Percentiles rank a stretch among this genome's conserved stretches.
Evolutionary conservation across 1,284 basidiomycete species (phyloP).

Genomic region (Trametes pubescens): DNA sequence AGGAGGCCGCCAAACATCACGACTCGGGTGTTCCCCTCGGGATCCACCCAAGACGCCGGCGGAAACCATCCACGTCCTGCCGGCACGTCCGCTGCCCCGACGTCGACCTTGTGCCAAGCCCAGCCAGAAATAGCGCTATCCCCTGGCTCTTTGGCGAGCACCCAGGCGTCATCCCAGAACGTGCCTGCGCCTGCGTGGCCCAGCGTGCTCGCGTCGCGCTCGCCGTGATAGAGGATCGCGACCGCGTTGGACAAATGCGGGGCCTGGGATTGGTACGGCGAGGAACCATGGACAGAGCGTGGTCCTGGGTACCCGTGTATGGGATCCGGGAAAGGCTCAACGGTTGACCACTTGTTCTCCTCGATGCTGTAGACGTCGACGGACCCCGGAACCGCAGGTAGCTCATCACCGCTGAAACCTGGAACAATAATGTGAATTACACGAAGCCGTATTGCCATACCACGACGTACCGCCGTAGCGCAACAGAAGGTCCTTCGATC

Average conservation of each 20-base stretch:
- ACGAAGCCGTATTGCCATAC: too few species aligned
- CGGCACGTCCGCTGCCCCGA: slow-evolving; percentile 25
- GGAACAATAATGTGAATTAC: neutral
- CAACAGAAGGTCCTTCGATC: slow-evolving; percentile 32
- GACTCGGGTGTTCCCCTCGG: slow-evolving; percentile 29
- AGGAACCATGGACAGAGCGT: slow-evolving; percentile 42
- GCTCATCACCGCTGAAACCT: slow-evolving; percentile 46
- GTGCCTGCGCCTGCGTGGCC: slow-evolving; percentile 45
- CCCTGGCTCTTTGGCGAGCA: slow-evolving; percentile 32
- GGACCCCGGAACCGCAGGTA: slow-evolving; percentile 37
- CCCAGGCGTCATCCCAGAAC: slow-evolving; percentile 47
- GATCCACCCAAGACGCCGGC: slow-evolving; percentile 31
- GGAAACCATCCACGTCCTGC: slow-evolving; percentile 40
- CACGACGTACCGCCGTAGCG: slow-evolving; percentile 28
- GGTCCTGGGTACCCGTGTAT: slow-evolving; percentile 37
- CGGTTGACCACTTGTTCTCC: slow-evolving; percentile 37
- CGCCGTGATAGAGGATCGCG: slow-evolving; percentile 44
- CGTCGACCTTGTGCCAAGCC: slow-evolving; percentile 33
- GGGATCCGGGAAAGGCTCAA: slow-evolving; percentile 33
- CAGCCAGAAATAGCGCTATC: slow-evolving; percentile 27
- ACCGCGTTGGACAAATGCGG: slow-evolving; percentile 29
- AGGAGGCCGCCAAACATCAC: slow-evolving; percentile 37
- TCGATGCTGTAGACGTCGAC: slow-evolving; percentile 43
- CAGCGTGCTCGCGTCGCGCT: slow-evolving; percentile 42
- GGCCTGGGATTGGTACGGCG: slow-evolving; percentile 29